Conservation (phyloP, 163 green algal species). For the Scenedesmus sp. region DNA sequence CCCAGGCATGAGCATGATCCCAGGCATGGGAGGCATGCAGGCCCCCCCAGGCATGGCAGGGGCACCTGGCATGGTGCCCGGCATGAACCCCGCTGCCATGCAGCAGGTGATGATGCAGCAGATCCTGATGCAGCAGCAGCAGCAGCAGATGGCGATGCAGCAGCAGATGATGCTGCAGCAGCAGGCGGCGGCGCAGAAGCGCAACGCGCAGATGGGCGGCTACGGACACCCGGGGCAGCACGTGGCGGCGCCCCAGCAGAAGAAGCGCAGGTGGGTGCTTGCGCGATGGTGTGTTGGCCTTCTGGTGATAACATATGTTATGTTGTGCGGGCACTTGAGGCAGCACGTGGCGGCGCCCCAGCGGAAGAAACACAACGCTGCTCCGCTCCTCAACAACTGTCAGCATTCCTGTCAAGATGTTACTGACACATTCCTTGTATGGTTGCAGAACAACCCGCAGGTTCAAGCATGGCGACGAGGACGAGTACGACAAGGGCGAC, state of each 20-base stretch:
- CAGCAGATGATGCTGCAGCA: conserved; percentile 39
- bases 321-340: neutral
- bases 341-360: conserved; percentile 7
- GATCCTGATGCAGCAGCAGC: conserved; percentile 6
- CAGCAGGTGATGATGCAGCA: conserved; percentile 7
- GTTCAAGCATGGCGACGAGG: neutral
- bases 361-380: conserved; percentile 38
- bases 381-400: too few relatives aligned
- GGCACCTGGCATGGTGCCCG: conserved; percentile 18
- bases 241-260: conserved; percentile 22
- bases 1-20: conserved; percentile 5
- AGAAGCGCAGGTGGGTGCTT: conserved; percentile 33
- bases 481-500: neutral
- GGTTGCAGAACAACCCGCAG: neutral
- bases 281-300: too few relatives aligned
- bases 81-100: conserved; percentile 28
- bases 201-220: neutral
- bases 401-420: too few relatives aligned
- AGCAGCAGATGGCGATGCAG: conserved; percentile 21
- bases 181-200: conserved; percentile 2
- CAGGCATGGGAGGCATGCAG: neutral
- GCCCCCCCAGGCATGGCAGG: neutral
- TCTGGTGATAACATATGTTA: too few relatives aligned
- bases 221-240: neutral
- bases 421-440: too few relatives aligned